A percentile compares a stretch with the other conserved stretches of the same genome.
phyloP scores from a whole-genome alignment of 31 red algal genomes.

The Odonthalia washingtoniensis region DNA sequence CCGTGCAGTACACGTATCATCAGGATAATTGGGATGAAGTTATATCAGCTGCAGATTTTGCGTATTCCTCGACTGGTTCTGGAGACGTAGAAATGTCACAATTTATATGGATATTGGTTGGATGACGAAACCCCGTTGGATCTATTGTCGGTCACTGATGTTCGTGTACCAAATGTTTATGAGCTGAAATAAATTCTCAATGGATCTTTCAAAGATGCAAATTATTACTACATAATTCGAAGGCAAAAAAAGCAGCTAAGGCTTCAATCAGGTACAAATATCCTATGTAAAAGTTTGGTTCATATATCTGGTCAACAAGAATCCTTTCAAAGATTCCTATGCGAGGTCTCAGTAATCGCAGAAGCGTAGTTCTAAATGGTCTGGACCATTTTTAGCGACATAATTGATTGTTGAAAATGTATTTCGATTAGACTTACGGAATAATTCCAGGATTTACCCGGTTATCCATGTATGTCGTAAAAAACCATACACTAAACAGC shows the following conservation, averaged over 20 bases:
- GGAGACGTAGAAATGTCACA: not conserved
- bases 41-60: slow-evolving; percentile 6
- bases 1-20: too few relatives aligned
- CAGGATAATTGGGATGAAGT: slow-evolving; percentile 18
- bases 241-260: slow-evolving; percentile 3
- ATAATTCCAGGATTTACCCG: not conserved
- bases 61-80: not conserved
- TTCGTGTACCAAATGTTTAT: not conserved
- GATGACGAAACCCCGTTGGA: not conserved
- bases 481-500: not conserved
- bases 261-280: not conserved
- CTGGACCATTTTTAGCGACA: slow-evolving; percentile 3
- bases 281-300: not conserved
- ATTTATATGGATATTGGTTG: slow-evolving; percentile 13
- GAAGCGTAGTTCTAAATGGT: slow-evolving; percentile 5
- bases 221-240: not conserved
- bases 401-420: slow-evolving; percentile 23
- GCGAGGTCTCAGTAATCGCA: not conserved
- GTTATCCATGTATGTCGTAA: not conserved
- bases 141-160: not conserved
- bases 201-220: not conserved
- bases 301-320: not conserved
- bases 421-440: not conserved
- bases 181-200: too few relatives aligned
- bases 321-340: slow-evolving; percentile 12